Percentiles rank a stretch among this genome's conserved stretches.
Evolutionary conservation across 495 filamentous ascomycete genomes (phyloP).

Genomic region (Mytilinidion resinicola): DNA sequence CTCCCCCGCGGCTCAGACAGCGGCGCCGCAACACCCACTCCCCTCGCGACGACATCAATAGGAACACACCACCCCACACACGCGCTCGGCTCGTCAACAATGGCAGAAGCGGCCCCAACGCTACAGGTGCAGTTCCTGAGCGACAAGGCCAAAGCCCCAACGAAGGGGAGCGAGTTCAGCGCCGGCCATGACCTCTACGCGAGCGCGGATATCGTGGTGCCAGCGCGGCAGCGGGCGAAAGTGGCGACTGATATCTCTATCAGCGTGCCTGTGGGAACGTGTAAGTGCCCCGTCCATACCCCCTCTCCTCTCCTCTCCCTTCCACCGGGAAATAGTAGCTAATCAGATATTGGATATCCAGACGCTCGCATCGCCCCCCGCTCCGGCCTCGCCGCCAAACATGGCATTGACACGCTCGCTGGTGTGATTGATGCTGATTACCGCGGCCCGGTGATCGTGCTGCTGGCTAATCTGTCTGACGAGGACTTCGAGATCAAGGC

Average conservation of each 20-base stretch:
- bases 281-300: constrained; percentile 44
- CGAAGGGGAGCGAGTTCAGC: constrained; percentile 78
- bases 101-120: constrained; percentile 24
- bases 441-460: constrained; percentile 83
- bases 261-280: constrained; percentile 79
- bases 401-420: constrained; percentile 90
- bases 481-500: constrained; percentile 73
- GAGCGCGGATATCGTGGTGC: constrained; percentile 64
- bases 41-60: constrained; percentile 6
- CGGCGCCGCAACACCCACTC: constrained; percentile 27
- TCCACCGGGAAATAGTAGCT: not conserved
- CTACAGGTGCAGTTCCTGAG: constrained; percentile 84
- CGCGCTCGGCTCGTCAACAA: constrained; percentile 27
- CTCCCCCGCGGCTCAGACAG: constrained; percentile 14
- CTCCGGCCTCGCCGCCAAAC: constrained; percentile 83
- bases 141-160: constrained; percentile 65
- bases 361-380: constrained; percentile 90
- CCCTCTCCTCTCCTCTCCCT: too few species aligned
- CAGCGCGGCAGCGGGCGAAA: constrained; percentile 72
- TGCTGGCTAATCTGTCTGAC: constrained; percentile 88
- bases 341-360: constrained; percentile 29
- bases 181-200: constrained; percentile 90
- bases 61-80: constrained; percentile 16
- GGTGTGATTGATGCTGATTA: constrained; percentile 98
- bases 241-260: constrained; percentile 89